Conservation (phyloP, 192 early-diverging fungal genomes). For the Gonapodya sp. region DNA sequence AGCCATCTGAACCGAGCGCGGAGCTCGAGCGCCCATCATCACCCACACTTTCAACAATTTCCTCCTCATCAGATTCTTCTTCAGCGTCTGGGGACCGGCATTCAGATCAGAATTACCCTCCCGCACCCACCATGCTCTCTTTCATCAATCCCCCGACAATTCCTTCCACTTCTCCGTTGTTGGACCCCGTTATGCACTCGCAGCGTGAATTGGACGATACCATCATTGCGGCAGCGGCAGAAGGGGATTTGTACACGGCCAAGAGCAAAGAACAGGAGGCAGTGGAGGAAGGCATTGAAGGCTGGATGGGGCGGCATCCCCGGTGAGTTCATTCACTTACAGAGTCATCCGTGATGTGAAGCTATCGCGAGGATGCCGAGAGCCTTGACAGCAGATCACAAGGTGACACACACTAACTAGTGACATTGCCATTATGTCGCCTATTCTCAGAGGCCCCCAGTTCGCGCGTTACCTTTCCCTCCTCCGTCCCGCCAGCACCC, state of each 20-base stretch:
- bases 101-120: neutral
- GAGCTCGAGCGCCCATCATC: too few species aligned
- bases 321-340: neutral
- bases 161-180: neutral
- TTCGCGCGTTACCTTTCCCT: neutral
- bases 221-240: neutral
- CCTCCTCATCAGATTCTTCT: neutral
- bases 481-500: neutral
- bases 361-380: too few species aligned
- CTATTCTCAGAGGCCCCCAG: neutral
- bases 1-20: too few species aligned
- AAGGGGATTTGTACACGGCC: neutral
- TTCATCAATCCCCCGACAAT: neutral
- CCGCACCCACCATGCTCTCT: neutral
- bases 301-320: neutral
- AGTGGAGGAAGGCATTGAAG: neutral
- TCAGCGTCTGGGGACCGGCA: neutral
- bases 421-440: too few species aligned
- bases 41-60: neutral
- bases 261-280: neutral
- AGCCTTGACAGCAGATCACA: too few species aligned
- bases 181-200: neutral
- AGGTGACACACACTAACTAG: too few species aligned
- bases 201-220: neutral
- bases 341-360: too few species aligned